Base-by-base conservation (phyloP, 257 asterid genomes). In the Penstemon barbatus region DNA sequence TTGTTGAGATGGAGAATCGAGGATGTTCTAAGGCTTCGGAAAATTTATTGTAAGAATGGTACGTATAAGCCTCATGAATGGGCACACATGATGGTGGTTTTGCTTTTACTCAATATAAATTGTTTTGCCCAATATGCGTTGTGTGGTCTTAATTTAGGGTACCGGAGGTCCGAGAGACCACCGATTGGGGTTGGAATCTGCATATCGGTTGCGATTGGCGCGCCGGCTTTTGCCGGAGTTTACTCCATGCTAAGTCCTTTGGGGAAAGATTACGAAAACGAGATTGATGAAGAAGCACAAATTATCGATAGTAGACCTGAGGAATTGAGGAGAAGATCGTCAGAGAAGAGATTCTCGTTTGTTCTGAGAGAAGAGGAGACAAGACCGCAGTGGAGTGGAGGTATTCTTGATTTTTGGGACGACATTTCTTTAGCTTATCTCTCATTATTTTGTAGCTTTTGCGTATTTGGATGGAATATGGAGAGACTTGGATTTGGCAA, bases 401-500 rank as follows among this genome's bases (percentile, higher is more conserved):
- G 98, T 11, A 66, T 92, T 74, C 82, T 92, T 64, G 95, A 92
- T 74, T 73, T 92, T 50, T 92, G 98, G 98, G 87, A 92, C 13
- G 98, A 92, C 57, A 86, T 92, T 68, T 92, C 98, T 3, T 62
- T 83, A 56, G 96, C 98, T 43, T 92, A 87, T 74, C 92, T 92
- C 61, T 92, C 96, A 4, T 45, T 92, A 50, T 92, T 87, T 81
- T 92, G 98, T 57, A 80, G 85, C 70, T 89, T 92, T 74, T 89
- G 98, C 58, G 96, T 92, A 11, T 92, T 92, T 13, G 98, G 96
- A 42, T 84, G 98, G 98, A 92, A 92, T 53, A 92, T 89, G 98
- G 98, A 89, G 83, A 85, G 97, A 38, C 87, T 89, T 8, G 98
- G 96, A 54, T 83, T 92, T 54, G 98, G 98, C 57, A 92, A 92